Conservation (phyloP, 106 monocot species). For the Platanthera guangdongensis region DNA sequence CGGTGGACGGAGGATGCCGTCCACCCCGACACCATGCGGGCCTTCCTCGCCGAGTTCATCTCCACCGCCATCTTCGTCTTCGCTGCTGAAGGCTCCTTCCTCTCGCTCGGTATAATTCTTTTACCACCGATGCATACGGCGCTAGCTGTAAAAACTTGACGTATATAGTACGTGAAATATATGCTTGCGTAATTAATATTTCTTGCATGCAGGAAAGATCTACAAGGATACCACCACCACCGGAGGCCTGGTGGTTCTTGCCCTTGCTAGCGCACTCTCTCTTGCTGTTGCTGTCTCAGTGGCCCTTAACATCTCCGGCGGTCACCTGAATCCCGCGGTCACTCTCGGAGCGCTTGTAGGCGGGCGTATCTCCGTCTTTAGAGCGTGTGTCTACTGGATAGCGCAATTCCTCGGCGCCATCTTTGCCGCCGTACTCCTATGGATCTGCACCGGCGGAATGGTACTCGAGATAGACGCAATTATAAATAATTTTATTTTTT, state of each 20-base stretch:
- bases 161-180: neutral
- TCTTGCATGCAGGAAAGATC: conserved; percentile 32
- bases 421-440: conserved; percentile 33
- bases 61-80: conserved; percentile 66
- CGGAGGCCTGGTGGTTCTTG: conserved; percentile 33
- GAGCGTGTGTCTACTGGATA: conserved; percentile 46
- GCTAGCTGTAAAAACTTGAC: no score
- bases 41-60: conserved; percentile 53
- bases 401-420: conserved; percentile 58
- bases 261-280: conserved; percentile 49
- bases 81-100: conserved; percentile 61
- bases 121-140: no score
- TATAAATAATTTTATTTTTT: neutral
- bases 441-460: conserved; percentile 49
- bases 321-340: conserved; percentile 65
- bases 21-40: conserved; percentile 48
- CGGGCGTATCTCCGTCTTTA: conserved; percentile 41
- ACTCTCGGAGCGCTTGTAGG: conserved; percentile 49
- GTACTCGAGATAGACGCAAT: conserved; percentile 5
- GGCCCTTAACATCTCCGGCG: conserved; percentile 47
- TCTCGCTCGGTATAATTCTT: conserved; percentile 35
- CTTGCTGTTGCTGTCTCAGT: conserved; percentile 38
- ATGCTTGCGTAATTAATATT: conserved; percentile 7
- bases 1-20: conserved; percentile 40
- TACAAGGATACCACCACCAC: conserved; percentile 32